Percentiles rank a stretch among this genome's conserved stretches.
Evolutionary conservation across 208 protist species (phyloP).

Genomic region (Leishmania major): DNA sequence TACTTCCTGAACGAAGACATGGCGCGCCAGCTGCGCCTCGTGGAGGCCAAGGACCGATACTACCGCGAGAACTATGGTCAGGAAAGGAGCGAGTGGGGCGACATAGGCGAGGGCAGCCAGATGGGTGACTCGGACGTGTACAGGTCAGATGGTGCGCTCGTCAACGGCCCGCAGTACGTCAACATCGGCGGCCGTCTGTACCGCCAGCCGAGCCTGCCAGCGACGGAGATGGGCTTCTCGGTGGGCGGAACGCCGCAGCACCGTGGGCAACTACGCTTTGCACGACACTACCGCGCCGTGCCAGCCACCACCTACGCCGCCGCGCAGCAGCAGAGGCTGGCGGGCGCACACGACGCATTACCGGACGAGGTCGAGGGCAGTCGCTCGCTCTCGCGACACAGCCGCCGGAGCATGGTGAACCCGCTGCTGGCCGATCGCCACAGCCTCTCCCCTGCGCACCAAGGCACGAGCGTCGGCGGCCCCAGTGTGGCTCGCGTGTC

Average conservation of each 20-base stretch:
- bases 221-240: constrained; percentile 25
- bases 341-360: background rate
- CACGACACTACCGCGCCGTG: constrained; percentile 59
- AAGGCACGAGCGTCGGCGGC: constrained; percentile 11
- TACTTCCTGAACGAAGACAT: constrained; percentile 91
- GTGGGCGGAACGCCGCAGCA: constrained; percentile 26
- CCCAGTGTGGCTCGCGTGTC: constrained; percentile 19
- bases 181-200: constrained; percentile 81
- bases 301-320: constrained; percentile 48
- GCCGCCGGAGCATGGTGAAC: constrained; percentile 37
- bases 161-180: constrained; percentile 65
- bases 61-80: constrained; percentile 41
- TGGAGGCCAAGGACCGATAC: constrained; percentile 75
- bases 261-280: constrained; percentile 71
- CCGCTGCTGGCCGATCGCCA: constrained; percentile 37
- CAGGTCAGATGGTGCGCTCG: constrained; percentile 7
- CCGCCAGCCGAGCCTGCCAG: constrained; percentile 49
- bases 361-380: constrained; percentile 8
- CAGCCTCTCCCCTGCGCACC: constrained; percentile 32
- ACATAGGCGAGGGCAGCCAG: constrained; percentile 19
- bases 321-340: constrained; percentile 10
- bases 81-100: constrained; percentile 11
- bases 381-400: constrained; percentile 6
- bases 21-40: constrained; percentile 79
- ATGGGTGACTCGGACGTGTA: constrained; percentile 11